Evolutionary conservation across 441 rosid genomes (phyloP).

Genomic region (Populus trichocarpa): DNA sequence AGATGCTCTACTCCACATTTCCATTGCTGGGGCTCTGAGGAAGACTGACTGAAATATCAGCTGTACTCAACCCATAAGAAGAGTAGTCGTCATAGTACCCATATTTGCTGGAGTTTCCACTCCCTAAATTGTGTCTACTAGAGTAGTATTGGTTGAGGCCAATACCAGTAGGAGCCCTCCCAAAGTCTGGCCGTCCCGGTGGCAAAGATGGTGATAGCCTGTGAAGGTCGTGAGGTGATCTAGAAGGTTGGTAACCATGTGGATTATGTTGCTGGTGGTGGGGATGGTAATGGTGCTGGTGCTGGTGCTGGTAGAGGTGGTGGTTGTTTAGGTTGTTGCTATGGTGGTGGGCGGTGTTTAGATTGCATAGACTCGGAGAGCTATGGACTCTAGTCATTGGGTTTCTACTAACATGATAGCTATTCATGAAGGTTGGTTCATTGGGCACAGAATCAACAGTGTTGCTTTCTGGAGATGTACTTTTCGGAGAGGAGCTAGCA

Average conservation of each 20-base stretch:
- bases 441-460: constrained; percentile 15
- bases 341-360: constrained; percentile 14
- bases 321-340: constrained; percentile 22
- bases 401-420: constrained; percentile 26
- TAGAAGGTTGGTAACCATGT: constrained; percentile 22
- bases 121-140: constrained; percentile 28
- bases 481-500: constrained; percentile 53
- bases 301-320: constrained; percentile 26
- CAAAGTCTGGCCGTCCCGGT: constrained; percentile 20
- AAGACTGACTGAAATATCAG: constrained; percentile 39
- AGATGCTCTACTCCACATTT: constrained; percentile 12
- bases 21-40: constrained; percentile 46
- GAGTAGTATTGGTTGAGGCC: constrained; percentile 19
- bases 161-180: constrained; percentile 21
- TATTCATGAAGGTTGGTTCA: constrained; percentile 21
- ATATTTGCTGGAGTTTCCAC: constrained; percentile 24
- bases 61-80: constrained; percentile 10
- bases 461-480: constrained; percentile 48
- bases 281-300: constrained; percentile 19
- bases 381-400: constrained; percentile 60
- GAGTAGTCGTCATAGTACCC: constrained; percentile 30
- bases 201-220: constrained; percentile 11
- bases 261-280: constrained; percentile 27
- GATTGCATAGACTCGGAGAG: constrained; percentile 57
- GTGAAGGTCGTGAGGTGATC: constrained; percentile 32